Evolutionary conservation across 805 yeast species (phyloP), one percentile per base, ranked within the genome.

Genomic region (Sungouiella thailandica): DNA sequence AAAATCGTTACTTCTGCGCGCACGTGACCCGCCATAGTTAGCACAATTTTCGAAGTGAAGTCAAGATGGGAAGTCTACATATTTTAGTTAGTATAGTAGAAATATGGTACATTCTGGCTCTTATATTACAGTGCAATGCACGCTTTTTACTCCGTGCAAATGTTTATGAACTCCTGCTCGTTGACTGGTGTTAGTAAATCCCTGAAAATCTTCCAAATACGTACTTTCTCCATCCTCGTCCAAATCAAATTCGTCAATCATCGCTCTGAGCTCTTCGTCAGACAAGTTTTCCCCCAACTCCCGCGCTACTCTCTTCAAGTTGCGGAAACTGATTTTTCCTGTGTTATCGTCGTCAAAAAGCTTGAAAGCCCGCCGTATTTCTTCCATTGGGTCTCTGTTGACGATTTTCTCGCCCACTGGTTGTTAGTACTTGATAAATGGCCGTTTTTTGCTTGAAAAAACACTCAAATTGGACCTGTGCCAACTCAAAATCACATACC

Each of bases 241-340:
- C 32, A 89, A 63, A 61, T 93, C 99, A 54, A 93, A 93, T 58
- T 90, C 97, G 41, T 89, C 96, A 44, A 93, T 93, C 98, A 93
- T 93, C 4, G 97, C 97, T 46, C 84, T 73, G 32, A 93, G 67
- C 53, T 93, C 98, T 39, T 87, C 96, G 47, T 93, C 99, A 5
- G 86, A 80, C 37, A 93, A 64, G 47, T 82, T 84, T 57, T 93
- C 98, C 2, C 96, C 97, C 37, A 93, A 63, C 46, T 90, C 97
- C 47, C 84, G 83, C 8, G 97, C 93, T 2, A 90, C 95, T 40
- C 93, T 73, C 57, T 94, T 76, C 39, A 93, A 70, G 53, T 88
- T 84, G 44, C 89, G 73, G 31, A 90, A 65, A 36, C 83, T 46
- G 43, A 89, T 88, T 53, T 81, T 83, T 0, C 97, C 97, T 0